Base-by-base conservation (phyloP, 176 grass and related monocot genomes). In the Phragmites australis region DNA sequence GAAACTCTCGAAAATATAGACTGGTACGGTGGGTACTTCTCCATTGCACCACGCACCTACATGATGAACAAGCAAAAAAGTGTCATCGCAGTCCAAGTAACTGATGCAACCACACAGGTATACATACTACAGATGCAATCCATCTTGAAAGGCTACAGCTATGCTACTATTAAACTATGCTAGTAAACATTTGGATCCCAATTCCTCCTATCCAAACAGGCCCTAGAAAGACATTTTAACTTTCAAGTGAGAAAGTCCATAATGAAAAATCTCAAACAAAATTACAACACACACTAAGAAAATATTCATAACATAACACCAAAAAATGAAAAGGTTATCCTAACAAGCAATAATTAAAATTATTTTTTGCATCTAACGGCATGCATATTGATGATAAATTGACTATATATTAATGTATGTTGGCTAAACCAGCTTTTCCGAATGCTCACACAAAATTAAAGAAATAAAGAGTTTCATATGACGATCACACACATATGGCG, bases 1-100 rank as follows among this genome's bases (percentile, higher is more conserved):
- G 93, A 93, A 60, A 99, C 80, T 40, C 85, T 95, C 1, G 93
- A 76, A 89, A 99, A 99, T 44, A 99, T 99, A 49, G 88, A 70
- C 74, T 95, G 96, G 75, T 93, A 99, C 48, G 96, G 93, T 43
- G 97, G 97, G 49, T 95, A 99, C 84, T 99, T 99, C 27, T 99
- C 97, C 97, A 99, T 93, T 50, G 53, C 93, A 91, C 76, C 93
- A 82, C 90, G 90, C 17, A 99, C 97, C 90, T 95, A 70, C 40
- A 74, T 57, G 41, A 85, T 17, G 14, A 82, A n/a, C 15, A 42
- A 57, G 51, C 13, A 77, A 64, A 74, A 74, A 80, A 14, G 4
- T 83, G 16, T 63, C 39, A 82, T 19, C 6, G 8, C 8, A 76
- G 56, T 39, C 26, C 17, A 70, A 63, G 31, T 44, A 76, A 61